Conservation (phyloP, 371 early-diverging fungal species). For the Umbelopsis sp. region DNA sequence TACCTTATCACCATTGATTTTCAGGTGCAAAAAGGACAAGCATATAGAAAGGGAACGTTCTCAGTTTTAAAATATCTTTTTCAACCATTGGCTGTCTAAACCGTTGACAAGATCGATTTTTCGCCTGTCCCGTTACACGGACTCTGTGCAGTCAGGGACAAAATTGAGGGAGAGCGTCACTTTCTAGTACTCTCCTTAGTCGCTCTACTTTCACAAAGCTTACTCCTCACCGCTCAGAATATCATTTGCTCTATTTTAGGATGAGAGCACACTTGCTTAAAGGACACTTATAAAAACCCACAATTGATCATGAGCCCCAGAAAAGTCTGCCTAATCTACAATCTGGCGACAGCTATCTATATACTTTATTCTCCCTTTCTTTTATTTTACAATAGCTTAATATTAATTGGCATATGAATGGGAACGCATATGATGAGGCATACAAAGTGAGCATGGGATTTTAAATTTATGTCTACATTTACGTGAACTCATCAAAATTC, state of each 20-base stretch:
- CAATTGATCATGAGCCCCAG: not conserved
- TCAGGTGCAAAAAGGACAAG: not conserved
- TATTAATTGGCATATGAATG: conserved; percentile 12
- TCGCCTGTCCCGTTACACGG: not conserved
- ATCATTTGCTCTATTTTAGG: conserved; percentile 19
- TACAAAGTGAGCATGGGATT: not conserved
- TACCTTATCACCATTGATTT: not conserved
- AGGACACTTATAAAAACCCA: conserved; percentile 8
- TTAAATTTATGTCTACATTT: not conserved
- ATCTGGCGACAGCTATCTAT: no score
- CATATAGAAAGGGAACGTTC: no score
- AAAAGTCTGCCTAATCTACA: not conserved
- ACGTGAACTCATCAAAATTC: not conserved
- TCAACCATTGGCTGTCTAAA: not conserved
- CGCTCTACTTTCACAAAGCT: not conserved
- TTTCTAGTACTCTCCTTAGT: not conserved
- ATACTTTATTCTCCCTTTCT: not conserved
- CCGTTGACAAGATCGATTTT: not conserved
- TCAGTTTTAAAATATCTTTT: no score
- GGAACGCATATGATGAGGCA: not conserved
- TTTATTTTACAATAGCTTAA: not conserved
- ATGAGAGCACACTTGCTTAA: not conserved
- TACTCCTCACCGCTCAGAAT: conserved; percentile 5
- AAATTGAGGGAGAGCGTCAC: not conserved
- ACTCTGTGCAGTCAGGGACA: not conserved